Conservation (phyloP, 768 basidiomycete species). For the Russula brevipes region DNA sequence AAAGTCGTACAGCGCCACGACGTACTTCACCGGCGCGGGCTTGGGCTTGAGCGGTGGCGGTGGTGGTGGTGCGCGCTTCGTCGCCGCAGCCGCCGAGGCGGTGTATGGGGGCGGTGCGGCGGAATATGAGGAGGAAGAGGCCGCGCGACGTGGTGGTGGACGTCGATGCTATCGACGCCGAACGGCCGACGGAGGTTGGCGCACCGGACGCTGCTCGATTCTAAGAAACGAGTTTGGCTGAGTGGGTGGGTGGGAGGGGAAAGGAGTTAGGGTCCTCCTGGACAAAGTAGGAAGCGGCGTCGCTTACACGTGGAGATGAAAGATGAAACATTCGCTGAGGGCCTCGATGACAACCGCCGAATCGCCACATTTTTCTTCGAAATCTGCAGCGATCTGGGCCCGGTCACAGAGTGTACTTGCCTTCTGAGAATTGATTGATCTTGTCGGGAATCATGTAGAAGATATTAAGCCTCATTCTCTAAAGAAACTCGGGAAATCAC, state of each 20-base stretch:
- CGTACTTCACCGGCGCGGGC: slow-evolving; percentile 61
- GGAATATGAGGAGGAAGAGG: slow-evolving; percentile 23
- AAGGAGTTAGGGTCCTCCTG: background rate
- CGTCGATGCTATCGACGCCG: slow-evolving; percentile 25
- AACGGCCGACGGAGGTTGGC: slow-evolving; percentile 8
- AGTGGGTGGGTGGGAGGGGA: background rate
- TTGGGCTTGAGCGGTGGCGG: slow-evolving; percentile 90
- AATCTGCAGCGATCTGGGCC: slow-evolving; percentile 69
- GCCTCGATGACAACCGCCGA: slow-evolving; percentile 73
- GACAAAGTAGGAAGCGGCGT: background rate
- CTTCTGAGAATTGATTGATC: slow-evolving; percentile 76
- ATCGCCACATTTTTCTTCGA: slow-evolving; percentile 79
- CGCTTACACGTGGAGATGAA: slow-evolving; percentile 78
- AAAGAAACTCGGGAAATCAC: no score
- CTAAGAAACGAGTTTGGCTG: slow-evolving; percentile 66
- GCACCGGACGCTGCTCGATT: slow-evolving; percentile 32
- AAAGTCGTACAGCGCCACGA: slow-evolving; percentile 94
- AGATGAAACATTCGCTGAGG: slow-evolving; percentile 65
- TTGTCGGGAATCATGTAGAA: slow-evolving; percentile 95
- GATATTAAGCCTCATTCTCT: slow-evolving; percentile 91
- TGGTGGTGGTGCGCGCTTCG: slow-evolving; percentile 81
- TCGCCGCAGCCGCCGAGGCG: slow-evolving; percentile 32
- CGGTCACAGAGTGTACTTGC: slow-evolving; percentile 68
- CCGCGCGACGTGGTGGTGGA: slow-evolving; percentile 28
- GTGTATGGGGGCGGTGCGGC: slow-evolving; percentile 39